These are phyloP conservation scores for Termitomyces sp. DNA, from an alignment of 768 basidiomycete genomes.

Conservation along the genomic window DNA sequence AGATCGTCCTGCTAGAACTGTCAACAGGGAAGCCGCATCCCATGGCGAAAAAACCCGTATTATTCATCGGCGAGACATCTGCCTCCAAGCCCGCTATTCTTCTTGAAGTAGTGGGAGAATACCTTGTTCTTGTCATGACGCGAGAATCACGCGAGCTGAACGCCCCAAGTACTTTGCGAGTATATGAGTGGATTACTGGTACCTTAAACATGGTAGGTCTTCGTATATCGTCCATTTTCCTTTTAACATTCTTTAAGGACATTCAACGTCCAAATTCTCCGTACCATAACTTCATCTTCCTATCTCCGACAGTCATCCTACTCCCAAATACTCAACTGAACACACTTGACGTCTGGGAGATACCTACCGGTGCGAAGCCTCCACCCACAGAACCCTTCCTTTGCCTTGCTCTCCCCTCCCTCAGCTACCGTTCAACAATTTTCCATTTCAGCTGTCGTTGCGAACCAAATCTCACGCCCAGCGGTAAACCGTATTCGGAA, in stretches of 20 bases:
- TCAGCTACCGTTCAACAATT: not conserved
- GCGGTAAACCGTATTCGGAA: not conserved
- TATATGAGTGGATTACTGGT: slow-evolving; percentile 20
- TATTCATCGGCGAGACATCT: slow-evolving; percentile 25
- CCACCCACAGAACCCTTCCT: not conserved
- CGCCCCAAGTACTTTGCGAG: slow-evolving; percentile 10
- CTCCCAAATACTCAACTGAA: slow-evolving; percentile 21
- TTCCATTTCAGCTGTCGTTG: slow-evolving; percentile 10
- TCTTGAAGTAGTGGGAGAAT: slow-evolving; percentile 20
- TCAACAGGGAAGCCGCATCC: slow-evolving; percentile 15
- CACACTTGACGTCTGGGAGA: slow-evolving; percentile 23
- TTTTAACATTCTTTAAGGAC: not conserved
- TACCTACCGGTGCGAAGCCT: slow-evolving; percentile 2
- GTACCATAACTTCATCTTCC: slow-evolving; percentile 23
- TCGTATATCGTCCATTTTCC: not conserved
- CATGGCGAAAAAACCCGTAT: slow-evolving; percentile 12
- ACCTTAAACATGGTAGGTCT: slow-evolving; percentile 11
- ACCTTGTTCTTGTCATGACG: slow-evolving; percentile 14
- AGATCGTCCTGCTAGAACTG: slow-evolving; percentile 6
- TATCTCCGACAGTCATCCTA: slow-evolving; percentile 22
- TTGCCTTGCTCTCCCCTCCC: slow-evolving; percentile 4
- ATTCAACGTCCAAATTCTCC: slow-evolving; percentile 7
- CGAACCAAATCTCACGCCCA: slow-evolving; percentile 15
- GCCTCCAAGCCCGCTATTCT: slow-evolving; percentile 6
- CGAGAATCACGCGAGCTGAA: not conserved